Evolutionary conservation across 2,329 filamentous ascomycete species (phyloP), one percentile per base, ranked within the genome.

Genomic region (Myriosclerotinia scirpicola): DNA sequence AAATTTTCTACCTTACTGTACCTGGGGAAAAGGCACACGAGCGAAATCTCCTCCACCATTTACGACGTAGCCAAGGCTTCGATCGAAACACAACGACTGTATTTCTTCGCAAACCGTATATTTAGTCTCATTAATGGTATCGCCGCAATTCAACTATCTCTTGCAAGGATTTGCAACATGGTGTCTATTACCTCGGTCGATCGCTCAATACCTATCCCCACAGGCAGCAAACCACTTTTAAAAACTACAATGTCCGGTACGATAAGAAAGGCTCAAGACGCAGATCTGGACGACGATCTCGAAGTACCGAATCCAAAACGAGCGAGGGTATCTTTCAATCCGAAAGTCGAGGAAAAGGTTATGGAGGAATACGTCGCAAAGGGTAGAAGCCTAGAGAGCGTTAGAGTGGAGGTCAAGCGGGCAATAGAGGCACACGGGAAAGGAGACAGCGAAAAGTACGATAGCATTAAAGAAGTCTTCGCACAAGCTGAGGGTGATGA

Each of bases 381-480:
- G 68, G 72, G 62, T 68, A 71, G 68, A 68, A 73, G 65, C 70
- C 65, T 67, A 67, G 73, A 70, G 71, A 69, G 56, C 64, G 65
- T 67, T 62, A 70, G 63, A 77, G 58, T 73, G 74, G 77, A 67
- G 72, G 74, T 72, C 71, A 73, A 67, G 75, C 74, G 68, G 69
- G 76, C 73, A 38, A 78, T 89, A 14, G 85, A 87, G 68, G 81
- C 81, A 53, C 85, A 88, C 73, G 77, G 80, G 40, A 80, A 80
- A 59, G 85, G 85, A 36, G 83, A 86, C 65, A 84, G 86, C 67
- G 84, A 86, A 69, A 84, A 83, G 46, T 88, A 88, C 76, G 83
- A 87, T 69, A 80, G 79, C n/a, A 77, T 89, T 59, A 88, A 87
- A 74, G 82, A 86, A 61, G 78, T 85, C 6, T 87, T 89, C 48